A percentile compares a stretch with the other conserved stretches of the same genome.
These are phyloP conservation scores for Handroanthus guayacan DNA, from an alignment of 257 asterid genomes.

Conservation along the genomic window DNA sequence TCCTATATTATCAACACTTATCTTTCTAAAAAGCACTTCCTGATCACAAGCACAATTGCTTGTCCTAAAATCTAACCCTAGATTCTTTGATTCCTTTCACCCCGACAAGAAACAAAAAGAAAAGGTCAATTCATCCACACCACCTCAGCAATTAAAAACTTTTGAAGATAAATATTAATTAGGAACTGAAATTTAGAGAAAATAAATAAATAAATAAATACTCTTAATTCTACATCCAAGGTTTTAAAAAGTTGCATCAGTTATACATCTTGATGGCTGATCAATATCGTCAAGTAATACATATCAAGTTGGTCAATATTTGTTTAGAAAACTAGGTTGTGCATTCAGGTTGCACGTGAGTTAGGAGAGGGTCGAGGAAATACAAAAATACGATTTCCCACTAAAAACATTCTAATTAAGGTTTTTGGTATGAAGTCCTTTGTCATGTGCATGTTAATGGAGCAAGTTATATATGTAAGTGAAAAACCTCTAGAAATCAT, in stretches of 20 bases:
- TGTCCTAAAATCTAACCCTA: slow-evolving; percentile 64
- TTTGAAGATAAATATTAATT: slow-evolving; percentile 23
- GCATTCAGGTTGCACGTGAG: too few species aligned
- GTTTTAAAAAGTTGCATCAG: slow-evolving; percentile 45
- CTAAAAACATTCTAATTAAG: too few species aligned
- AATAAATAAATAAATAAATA: slow-evolving; percentile 29
- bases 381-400: too few species aligned
- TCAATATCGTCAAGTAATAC: slow-evolving; percentile 46
- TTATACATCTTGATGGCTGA: slow-evolving; percentile 58
- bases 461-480: too few species aligned
- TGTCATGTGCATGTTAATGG: too few species aligned
- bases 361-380: too few species aligned
- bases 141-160: slow-evolving; percentile 33
- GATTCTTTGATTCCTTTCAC: slow-evolving; percentile 73
- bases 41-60: slow-evolving; percentile 43
- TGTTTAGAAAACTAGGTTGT: too few species aligned
- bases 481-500: too few species aligned
- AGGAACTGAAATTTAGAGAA: slow-evolving; percentile 20
- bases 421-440: too few species aligned
- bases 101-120: slow-evolving; percentile 61
- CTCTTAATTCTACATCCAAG: slow-evolving; percentile 37
- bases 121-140: slow-evolving; percentile 56
- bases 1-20: slow-evolving; percentile 37
- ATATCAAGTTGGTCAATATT: too few species aligned
- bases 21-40: slow-evolving; percentile 46